Conservation (phyloP, 2,329 filamentous ascomycete genomes). For the Ascosphaera pollenicola region DNA sequence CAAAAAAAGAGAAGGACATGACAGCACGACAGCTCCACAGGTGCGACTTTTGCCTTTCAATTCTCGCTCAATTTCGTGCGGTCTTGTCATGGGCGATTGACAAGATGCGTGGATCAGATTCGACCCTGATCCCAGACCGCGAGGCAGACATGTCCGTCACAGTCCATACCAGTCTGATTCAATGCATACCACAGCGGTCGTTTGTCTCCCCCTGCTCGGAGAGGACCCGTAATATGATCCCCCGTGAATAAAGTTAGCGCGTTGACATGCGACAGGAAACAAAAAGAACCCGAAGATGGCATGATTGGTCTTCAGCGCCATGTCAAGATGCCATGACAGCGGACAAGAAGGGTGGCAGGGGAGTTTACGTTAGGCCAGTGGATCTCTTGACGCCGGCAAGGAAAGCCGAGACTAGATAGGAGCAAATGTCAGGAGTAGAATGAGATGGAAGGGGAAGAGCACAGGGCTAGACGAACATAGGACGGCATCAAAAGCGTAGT, state of each 20-base stretch:
- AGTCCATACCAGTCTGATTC: too few relatives aligned
- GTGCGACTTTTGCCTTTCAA: too few relatives aligned
- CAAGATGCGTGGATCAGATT: too few relatives aligned
- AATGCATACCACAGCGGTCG: too few relatives aligned
- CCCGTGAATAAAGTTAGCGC: neutral
- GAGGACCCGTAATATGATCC: too few relatives aligned
- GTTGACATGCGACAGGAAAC: too few relatives aligned
- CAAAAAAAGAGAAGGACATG: too few relatives aligned
- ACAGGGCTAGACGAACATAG: slow-evolving; percentile 38
- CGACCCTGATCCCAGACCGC: too few relatives aligned
- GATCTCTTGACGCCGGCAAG: slow-evolving; percentile 94
- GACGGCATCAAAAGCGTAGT: slow-evolving; percentile 92
- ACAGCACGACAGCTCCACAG: too few relatives aligned
- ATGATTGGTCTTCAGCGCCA: neutral
- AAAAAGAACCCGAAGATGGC: neutral
- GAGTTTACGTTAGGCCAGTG: slow-evolving; percentile 80
- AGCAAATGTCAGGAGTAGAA: neutral
- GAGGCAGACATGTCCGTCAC: too few relatives aligned
- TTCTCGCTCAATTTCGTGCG: too few relatives aligned
- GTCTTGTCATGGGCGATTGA: too few relatives aligned
- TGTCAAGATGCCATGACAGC: neutral
- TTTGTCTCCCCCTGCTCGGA: neutral
- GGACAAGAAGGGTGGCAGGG: neutral
- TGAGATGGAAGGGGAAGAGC: neutral
- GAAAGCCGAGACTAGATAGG: slow-evolving; percentile 60